Evolutionary conservation across 768 basidiomycete genomes (phyloP), one percentile per base, ranked within the genome.

Genomic region (Cytidiella melzeri): DNA sequence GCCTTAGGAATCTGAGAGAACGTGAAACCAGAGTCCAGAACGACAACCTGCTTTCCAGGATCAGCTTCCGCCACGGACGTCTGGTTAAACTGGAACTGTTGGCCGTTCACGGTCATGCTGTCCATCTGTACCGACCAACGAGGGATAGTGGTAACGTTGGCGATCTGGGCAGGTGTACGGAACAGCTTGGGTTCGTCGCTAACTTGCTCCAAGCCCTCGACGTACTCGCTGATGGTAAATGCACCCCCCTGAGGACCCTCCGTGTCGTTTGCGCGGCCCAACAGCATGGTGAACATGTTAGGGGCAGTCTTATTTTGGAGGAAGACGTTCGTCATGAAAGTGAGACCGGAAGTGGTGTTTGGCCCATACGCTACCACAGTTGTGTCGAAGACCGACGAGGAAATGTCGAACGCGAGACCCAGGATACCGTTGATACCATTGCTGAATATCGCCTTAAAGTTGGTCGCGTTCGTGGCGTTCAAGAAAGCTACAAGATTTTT

Each of bases 321-420:
- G 54, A 62, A 65, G 28, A 64, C 44, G 26, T 61, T 53, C 18
- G 45, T 47, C 34, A 64, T 45, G 52, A 60, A 57, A 26, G 58
- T 52, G 19, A 51, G 45, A 38, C 56, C 60, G n/a, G 54, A 38
- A 1, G 48, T 53, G 18, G 51, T 47, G 20, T 55, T 53, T 3
- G 18, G 9, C 11, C 59, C 59, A 57, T 47, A 52, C 3, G 30
- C 34, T 12, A 44, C 4, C 6, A 34, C 26, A 12, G 59, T 46
- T 34, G 53, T 50, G 26, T 26, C 23, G 41, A 89, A 84, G 51
- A 94, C 79, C 28, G 67, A 73, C 3, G 90, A 91, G 30, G 87
- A 75, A 13, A 77, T 74, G 45, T 80, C 81, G 58, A 89, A 89
- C 26, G 90, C 86, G n/a, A 91, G 74, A 21, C 90, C 88, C 36